Base-by-base conservation (phyloP, 2,329 filamentous ascomycete species). In the Macrophomina phaseolina region DNA sequence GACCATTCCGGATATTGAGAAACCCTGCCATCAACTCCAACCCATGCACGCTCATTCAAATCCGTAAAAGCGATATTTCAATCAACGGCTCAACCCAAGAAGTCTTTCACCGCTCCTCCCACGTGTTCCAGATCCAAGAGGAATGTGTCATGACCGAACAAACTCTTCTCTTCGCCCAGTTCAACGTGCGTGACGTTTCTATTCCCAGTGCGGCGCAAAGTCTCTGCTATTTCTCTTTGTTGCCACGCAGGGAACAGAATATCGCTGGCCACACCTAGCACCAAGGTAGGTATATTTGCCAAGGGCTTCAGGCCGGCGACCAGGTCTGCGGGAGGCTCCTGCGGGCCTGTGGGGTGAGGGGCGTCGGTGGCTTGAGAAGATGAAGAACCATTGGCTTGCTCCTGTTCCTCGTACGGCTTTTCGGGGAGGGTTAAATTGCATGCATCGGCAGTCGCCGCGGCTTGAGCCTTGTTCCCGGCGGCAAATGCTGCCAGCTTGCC, bases 161-260 rank as follows among this genome's bases (percentile, higher is more conserved):
- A 81, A 73, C 93, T 97, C 79, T 95, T 88, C 80, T 98, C 93
- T 81, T 98, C 93, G 40, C 94, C 95, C 60, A 99, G 82, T 81
- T 99, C 95, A 14, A 95, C 87, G 78, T 99, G 93, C 52, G 89
- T 90, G 0, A 99, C 94, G 38, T 86, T 88, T 68, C 87, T 84
- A 74, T 97, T 98, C 0, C 95, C 95, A 0, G 86, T 87, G 40
- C 87, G 85, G 68, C 89, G 87, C 70, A 99, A 82, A 2, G 94
- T 91, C 74, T 94, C 90, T 3, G 94, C 94, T 69, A 99, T 90
- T 79, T 99, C 95, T 64, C 92, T 88, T 82, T 99, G 95, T 81
- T 99, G 95, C 94, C 95, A 99, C 0, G 95, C 93, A 0, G 95
- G 95, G 80, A 99, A 99, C 42, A 99, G 82, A 60, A 97, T 98